Evolutionary conservation across 163 green algal species (phyloP), one percentile per base, ranked within the genome.

Genomic region (Chlamydomonas reinhardtii): DNA sequence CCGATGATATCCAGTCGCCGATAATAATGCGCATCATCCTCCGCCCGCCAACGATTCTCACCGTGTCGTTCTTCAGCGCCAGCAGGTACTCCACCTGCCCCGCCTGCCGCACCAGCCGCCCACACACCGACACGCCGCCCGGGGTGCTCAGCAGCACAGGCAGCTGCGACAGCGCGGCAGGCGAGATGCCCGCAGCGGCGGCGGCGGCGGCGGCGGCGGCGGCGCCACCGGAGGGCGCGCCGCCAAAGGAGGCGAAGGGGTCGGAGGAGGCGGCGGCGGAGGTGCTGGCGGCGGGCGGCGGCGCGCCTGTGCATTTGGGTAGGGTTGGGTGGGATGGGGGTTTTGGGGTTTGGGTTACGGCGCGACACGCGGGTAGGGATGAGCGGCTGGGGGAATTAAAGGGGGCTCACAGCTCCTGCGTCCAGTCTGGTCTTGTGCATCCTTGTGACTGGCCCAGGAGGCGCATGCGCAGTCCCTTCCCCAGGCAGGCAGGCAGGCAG

Each of bases 91-190:
- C 73, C n/a, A 79, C 24, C 81, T 87, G 81, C 17, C 91, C 93
- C 19, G 66, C 85, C 73, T 93, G 74, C 25, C 93, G 88, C 61
- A 90, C 86, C 54, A 98, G 52, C 75, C 80, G 68, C 29, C 94
- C 94, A 19, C 32, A 39, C 32, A 99, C 91, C 35, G 93, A 87
- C 73, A 98, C 82, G 39, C 96, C 96, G 80, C 89, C 95, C 43
- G 91, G 91, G n/a, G 95, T 90, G 0, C 84, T 79, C 65, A 99
- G 89, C 76, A 99, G 83, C 32, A 97, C 73, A 2, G 94, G 94
- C 73, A 95, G 82, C 79, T 89, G 61, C 31, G 79, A 65, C 64
- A 88, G 82, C 81, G 66, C 78, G 4, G 66, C 78, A 48, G 78
- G 66, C 11, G 78, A 85, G 22, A 85, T 77, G 31, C 78, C 78